Evolutionary conservation across 1,284 basidiomycete genomes (phyloP).

Genomic region (Wallemia hederae): DNA sequence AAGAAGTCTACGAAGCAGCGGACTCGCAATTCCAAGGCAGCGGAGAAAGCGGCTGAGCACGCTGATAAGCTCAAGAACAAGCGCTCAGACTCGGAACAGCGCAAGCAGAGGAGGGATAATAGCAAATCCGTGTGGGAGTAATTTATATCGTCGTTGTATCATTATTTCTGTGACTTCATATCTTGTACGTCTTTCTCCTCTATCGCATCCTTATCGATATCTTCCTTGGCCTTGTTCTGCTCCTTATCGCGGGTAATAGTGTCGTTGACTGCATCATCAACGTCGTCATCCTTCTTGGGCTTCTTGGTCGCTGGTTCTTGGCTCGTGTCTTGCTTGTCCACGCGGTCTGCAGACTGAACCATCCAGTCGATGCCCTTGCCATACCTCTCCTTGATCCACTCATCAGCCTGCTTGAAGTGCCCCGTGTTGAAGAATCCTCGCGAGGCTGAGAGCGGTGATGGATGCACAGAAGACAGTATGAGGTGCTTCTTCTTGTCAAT

Average conservation of each 20-base stretch:
- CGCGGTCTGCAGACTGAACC: neutral
- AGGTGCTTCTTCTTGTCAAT: slow-evolving; percentile 9
- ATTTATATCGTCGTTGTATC: neutral
- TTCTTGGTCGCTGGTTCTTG: neutral
- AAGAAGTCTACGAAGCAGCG: neutral
- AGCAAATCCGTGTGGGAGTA: slow-evolving; percentile 1
- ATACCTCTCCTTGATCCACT: slow-evolving; percentile 12
- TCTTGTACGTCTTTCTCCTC: neutral
- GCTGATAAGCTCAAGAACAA: neutral
- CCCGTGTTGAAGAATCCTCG: slow-evolving; percentile 16
- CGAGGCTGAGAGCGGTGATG: slow-evolving; percentile 15
- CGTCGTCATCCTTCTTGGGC: neutral
- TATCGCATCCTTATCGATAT: neutral
- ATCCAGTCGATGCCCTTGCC: slow-evolving; percentile 13
- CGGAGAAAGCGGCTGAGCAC: neutral
- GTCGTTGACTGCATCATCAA: neutral
- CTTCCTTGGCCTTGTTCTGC: neutral
- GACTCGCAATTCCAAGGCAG: neutral
- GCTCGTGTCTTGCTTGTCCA: neutral
- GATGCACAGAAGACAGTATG: slow-evolving; percentile 14
- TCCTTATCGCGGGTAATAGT: too few species aligned
- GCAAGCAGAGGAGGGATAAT: neutral
- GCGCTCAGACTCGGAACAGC: neutral
- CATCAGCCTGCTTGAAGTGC: slow-evolving; percentile 15
- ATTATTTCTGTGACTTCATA: neutral